Conservation (phyloP, 768 basidiomycete genomes). For the Tylopilus sp. region DNA sequence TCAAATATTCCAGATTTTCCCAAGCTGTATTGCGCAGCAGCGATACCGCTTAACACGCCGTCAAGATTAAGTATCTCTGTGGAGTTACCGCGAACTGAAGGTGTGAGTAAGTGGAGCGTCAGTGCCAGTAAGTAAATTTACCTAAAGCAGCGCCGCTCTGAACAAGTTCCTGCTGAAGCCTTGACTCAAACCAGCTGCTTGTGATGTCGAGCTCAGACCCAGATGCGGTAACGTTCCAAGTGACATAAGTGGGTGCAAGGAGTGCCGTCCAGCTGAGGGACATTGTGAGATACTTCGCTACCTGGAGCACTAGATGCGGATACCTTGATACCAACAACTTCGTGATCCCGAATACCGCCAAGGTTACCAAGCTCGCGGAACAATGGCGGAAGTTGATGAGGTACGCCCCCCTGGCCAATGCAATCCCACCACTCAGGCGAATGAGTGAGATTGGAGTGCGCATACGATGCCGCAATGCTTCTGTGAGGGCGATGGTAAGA, state of each 20-base stretch:
- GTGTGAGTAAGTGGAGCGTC: background rate
- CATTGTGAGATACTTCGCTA: background rate
- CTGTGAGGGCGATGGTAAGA: constrained; percentile 9
- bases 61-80: constrained; percentile 7
- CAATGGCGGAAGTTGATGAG: background rate
- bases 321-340: constrained; percentile 18
- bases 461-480: constrained; percentile 17
- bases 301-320: background rate
- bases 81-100: constrained; percentile 11
- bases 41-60: constrained; percentile 14
- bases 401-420: constrained; percentile 1
- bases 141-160: background rate
- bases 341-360: constrained; percentile 7
- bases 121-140: background rate
- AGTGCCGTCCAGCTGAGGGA: constrained; percentile 13
- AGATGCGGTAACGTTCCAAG: background rate
- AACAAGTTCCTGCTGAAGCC: background rate
- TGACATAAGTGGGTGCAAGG: constrained; percentile 4
- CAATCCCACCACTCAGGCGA: constrained; percentile 7
- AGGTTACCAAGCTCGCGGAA: background rate
- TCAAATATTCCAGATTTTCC: constrained; percentile 6
- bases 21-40: constrained; percentile 8
- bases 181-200: background rate
- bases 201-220: constrained; percentile 9
- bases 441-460: constrained; percentile 10